Conservation (phyloP, 805 yeast species). For the Pichia exigua region DNA sequence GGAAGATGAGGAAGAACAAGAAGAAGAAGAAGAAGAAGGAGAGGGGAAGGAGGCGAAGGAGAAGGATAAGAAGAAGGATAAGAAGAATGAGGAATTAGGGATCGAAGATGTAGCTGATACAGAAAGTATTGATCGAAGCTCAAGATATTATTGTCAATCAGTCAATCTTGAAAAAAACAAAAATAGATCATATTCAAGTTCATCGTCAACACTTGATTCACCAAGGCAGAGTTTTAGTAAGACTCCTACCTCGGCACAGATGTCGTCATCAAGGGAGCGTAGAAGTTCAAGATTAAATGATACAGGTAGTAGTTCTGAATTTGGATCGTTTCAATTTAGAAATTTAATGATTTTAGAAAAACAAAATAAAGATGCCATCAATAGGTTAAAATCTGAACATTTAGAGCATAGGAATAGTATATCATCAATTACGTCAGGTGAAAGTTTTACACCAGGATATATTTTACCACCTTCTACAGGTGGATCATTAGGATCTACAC, state of each 20-base stretch:
- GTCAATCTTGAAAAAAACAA: not conserved
- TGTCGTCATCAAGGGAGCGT: slow-evolving; percentile 54
- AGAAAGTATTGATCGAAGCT: not conserved
- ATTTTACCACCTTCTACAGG: slow-evolving; percentile 10
- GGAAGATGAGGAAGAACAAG: not conserved
- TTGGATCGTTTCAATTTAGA: slow-evolving; percentile 89
- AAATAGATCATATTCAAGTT: slow-evolving; percentile 15
- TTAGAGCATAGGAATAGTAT: slow-evolving; percentile 41
- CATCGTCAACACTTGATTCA: slow-evolving; percentile 23
- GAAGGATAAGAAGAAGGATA: no score
- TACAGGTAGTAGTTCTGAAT: slow-evolving; percentile 59
- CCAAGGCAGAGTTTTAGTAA: slow-evolving; percentile 24
- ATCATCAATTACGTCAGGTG: slow-evolving; percentile 40
- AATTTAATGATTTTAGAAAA: slow-evolving; percentile 85
- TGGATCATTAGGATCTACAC: slow-evolving; percentile 18
- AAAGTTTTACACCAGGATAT: slow-evolving; percentile 15
- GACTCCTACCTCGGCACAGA: slow-evolving; percentile 14
- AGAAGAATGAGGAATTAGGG: no score
- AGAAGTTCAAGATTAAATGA: slow-evolving; percentile 60
- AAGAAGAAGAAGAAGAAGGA: not conserved
- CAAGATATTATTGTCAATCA: not conserved
- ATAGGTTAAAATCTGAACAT: slow-evolving; percentile 79
- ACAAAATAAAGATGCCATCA: slow-evolving; percentile 89
- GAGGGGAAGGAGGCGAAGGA: no score
- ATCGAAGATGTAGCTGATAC: not conserved